Base-by-base conservation (phyloP, 306 rosid species). In the Spatholobus suberectus region DNA sequence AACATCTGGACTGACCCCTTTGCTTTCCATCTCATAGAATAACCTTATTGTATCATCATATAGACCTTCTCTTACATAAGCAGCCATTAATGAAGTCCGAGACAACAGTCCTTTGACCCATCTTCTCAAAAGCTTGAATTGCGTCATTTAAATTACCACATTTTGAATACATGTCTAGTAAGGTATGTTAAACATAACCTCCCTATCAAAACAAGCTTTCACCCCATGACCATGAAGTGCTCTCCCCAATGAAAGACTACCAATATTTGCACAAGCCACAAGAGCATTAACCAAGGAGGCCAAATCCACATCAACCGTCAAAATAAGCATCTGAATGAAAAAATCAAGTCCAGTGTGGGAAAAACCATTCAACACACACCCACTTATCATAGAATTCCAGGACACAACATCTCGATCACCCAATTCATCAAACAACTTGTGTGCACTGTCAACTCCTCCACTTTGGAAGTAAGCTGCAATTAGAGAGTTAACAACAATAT, bases 351-450 rank as follows among this genome's bases (percentile, higher is more conserved):
- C 70, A 8, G 15, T 34, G n/a, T 14, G 15, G 13, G 44, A 63
- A 34, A 32, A 7, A 6, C 70, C 70, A 63, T 91, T 94, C 68
- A 54, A 66, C n/a, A 85, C 90, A 80, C 51, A 91, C 2, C 93
- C 97, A 79, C 92, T 91, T 43, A 94, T 94, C 97, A 91, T 88
- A 4, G 96, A 92, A 85, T 90, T 63, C 70, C 70, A 63, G 41
- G 97, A 86, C 75, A 94, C 83, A 24, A 91, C 93, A 83, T 94
- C 94, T 73, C 90, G 75, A 2, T 85, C 90, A 84, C 26, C 13
- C 94, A 91, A 77, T 87, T 79, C 92, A 87, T 91, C 97, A 70
- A 93, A 93, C 93, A 90, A 67, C 84, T 87, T 89, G 40, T 49
- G 79, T 54, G 97, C 97, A 80, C 84, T 84, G 51, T 89, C 90